Conservation (phyloP, 2,329 filamentous ascomycete genomes). For the Zelopaecilomyces penicillatus region DNA sequence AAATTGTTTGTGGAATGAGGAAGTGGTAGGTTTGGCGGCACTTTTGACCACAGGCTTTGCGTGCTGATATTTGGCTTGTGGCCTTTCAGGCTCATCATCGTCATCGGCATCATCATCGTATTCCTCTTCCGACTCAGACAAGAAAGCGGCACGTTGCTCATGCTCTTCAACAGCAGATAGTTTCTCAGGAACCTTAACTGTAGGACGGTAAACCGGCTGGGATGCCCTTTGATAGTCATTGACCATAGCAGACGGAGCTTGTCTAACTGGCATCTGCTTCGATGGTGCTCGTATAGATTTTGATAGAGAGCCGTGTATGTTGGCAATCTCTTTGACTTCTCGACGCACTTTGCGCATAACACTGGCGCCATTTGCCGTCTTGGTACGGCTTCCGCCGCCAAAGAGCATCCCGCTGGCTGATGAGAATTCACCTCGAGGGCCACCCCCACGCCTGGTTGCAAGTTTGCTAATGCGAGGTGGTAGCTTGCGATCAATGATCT, state of each 20-base stretch:
- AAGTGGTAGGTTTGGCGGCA: slow-evolving; percentile 1
- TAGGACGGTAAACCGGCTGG: slow-evolving; percentile 25
- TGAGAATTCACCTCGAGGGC: slow-evolving; percentile 16
- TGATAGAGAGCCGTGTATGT: slow-evolving; percentile 38
- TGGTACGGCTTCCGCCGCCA: slow-evolving; percentile 42
- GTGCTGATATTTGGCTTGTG: slow-evolving; percentile 8
- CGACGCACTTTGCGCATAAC: slow-evolving; percentile 49
- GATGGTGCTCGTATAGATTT: slow-evolving; percentile 17
- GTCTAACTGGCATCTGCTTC: slow-evolving; percentile 29
- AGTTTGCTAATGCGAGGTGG: slow-evolving; percentile 36
- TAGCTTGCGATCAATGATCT: slow-evolving; percentile 43
- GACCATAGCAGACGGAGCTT: slow-evolving; percentile 46
- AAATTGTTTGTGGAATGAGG: slow-evolving; percentile 5
- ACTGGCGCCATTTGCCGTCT: slow-evolving; percentile 41
- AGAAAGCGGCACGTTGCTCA: slow-evolving; percentile 28
- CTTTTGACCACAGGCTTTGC: neutral
- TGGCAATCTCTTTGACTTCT: slow-evolving; percentile 46
- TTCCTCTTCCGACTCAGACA: slow-evolving; percentile 31
- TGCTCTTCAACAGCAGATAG: slow-evolving; percentile 20
- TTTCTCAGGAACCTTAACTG: slow-evolving; percentile 13
- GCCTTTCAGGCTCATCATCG: slow-evolving; percentile 11
- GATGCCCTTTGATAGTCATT: slow-evolving; percentile 41
- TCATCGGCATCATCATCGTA: slow-evolving; percentile 21
- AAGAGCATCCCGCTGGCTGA: slow-evolving; percentile 32
- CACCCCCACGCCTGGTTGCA: slow-evolving; percentile 19